Base-by-base conservation (phyloP, 2,329 filamentous ascomycete species). In the Teratosphaeria destructans region DNA sequence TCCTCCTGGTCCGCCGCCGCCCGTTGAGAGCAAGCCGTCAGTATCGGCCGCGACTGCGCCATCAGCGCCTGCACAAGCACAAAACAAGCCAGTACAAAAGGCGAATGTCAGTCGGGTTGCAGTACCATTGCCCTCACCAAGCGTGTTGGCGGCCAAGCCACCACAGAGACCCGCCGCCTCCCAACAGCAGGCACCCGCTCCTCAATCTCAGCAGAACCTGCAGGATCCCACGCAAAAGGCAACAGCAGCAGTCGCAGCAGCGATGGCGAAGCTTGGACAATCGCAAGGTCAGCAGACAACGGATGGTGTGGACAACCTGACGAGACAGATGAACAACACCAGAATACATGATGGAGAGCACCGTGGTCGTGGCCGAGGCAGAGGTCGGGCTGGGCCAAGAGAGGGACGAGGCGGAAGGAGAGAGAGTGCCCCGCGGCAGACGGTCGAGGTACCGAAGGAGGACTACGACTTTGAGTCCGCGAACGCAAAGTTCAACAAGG, bases 401-500 rank as follows among this genome's bases (percentile, higher is more conserved):
- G 79, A 54, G 68, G 73, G 57, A 69, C 73, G 59, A 71, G 77
- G 68, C 52, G 69, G 67, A 8, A 64, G 71, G 59, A 66, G 71
- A 11, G 68, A 68, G 27, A 68, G 66, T 52, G 61, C 63, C n/a
- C 60, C 53, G 32, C 77, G 75, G 39, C 76, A 80, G 55, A 78
- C 81, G 66, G 85, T 97, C 35, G 92, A 96, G 57, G 89, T 99
- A 2, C 94, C 94, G 0, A 84, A 88, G 55, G 86, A 89, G 1
- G 94, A 97, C 71, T 99, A 92, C 68, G 93, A 99, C 70, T 99
- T 99, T 70, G 88, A 88, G 66, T 83, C 82, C 16, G 81, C 89
- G 32, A 95, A 95, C 71, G 89, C 89, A 55, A 94, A 92, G 73
- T 95, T 95, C 78, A 93, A 90, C 78, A 87, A 95, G 76, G 85